Base-by-base conservation (phyloP, 805 yeast species). In the Scheffersomyces lignosus region DNA sequence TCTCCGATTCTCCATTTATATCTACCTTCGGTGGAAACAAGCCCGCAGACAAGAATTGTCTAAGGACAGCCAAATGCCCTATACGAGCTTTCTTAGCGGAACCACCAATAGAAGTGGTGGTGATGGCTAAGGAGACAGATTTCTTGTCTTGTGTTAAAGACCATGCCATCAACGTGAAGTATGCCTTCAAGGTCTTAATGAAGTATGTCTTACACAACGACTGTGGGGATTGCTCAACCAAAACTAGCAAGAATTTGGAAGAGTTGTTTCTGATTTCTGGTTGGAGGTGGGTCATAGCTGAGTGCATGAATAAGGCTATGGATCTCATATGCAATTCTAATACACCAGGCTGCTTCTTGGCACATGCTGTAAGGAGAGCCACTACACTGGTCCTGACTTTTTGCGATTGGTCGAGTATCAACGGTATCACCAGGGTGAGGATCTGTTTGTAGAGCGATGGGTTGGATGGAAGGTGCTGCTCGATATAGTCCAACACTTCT, bases 271-370 rank as follows among this genome's bases (percentile, higher is more conserved):
- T 75, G 18, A 93, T 80, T 3, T 78, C 80, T 1, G 88, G 81
- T 20, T 75, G 75, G 27, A 93, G 84, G 57, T 93, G 97, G 13
- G 97, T 85, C 96, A 93, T 91, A 3, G 96, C 95, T 35, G 91
- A 83, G 48, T 84, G 85, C 13, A 91, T 71, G 56, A 84, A 90
- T 20, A 91, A 70, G n/a, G 85, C 73, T 37, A 84, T 54, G 15
- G 69, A 62, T 43, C 79, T 64, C 51, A 80, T 66, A 65, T 84
- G 87, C 17, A 84, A 58, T 38, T 75, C 77, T 41, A 84, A 60
- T 18, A 84, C 64, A 3, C 78, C 77, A 0, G 76, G 71, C 47
- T 79, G 81, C 17, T 60, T 60, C 10, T 57, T 51, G 2, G 79
- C 76, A 23, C 80, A 66, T 5, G 71, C 70, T 3, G 62, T 59